Evolutionary conservation across 176 grass and related monocot species (phyloP).

Genomic region (Pontederia crassipes): DNA sequence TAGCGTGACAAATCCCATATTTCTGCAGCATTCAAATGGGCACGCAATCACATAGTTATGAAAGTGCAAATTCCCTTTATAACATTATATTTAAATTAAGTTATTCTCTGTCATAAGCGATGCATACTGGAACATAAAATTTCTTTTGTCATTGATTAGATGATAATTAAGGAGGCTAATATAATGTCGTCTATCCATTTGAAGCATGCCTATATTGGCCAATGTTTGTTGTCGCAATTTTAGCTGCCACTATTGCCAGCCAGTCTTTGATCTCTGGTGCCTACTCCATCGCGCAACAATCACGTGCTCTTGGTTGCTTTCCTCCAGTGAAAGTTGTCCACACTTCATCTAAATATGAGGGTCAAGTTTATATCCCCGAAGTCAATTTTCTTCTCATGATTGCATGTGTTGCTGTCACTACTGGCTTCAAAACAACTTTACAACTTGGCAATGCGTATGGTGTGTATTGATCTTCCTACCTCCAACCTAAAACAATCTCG

Average conservation of each 20-base stretch:
- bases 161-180: too few relatives aligned
- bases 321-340: constrained; percentile 49
- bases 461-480: constrained; percentile 17
- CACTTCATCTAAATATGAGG: constrained; percentile 52
- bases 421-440: constrained; percentile 44
- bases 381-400: constrained; percentile 56
- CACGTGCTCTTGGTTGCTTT: constrained; percentile 54
- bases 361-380: constrained; percentile 69
- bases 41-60: too few relatives aligned
- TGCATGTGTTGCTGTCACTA: constrained; percentile 50
- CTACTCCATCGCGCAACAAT: constrained; percentile 58
- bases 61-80: too few relatives aligned
- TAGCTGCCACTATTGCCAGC: constrained; percentile 53
- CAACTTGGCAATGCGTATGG: constrained; percentile 70
- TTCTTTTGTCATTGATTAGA: too few relatives aligned
- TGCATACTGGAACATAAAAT: too few relatives aligned
- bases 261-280: constrained; percentile 71
- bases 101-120: too few relatives aligned
- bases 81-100: too few relatives aligned
- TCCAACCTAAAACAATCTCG: neutral
- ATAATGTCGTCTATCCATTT: neutral
- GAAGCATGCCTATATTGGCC: constrained; percentile 51
- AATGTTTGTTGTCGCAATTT: constrained; percentile 49
- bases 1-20: too few relatives aligned
- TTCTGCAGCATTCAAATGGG: too few relatives aligned